Evolutionary conservation across 495 filamentous ascomycete species (phyloP).

Genomic region (Massariosphaeria phaeospora): DNA sequence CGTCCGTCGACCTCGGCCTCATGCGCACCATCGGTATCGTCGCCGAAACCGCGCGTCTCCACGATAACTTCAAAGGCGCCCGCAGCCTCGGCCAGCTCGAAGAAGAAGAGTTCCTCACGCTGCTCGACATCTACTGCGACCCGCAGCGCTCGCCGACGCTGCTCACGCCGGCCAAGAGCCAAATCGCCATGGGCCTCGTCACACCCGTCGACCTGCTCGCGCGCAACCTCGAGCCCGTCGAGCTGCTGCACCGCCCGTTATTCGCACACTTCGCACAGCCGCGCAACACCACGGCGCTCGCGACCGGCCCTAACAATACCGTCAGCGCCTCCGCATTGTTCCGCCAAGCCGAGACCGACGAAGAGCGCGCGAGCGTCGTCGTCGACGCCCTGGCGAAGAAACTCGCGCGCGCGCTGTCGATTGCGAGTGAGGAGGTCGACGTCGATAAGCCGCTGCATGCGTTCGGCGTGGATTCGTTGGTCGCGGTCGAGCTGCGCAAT

Average conservation of each 20-base stretch:
- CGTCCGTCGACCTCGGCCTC: neutral
- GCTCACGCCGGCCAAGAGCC: neutral
- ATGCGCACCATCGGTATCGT: neutral
- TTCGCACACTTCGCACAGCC: neutral
- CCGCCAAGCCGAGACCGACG: too few species aligned
- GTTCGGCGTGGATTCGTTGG: too few species aligned
- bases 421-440: too few species aligned
- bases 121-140: neutral
- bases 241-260: neutral
- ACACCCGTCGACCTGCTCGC: neutral
- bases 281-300: too few species aligned
- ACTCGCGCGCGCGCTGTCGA: too few species aligned
- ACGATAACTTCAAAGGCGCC: neutral
- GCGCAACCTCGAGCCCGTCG: neutral
- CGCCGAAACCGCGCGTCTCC: neutral
- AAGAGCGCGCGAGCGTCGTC: too few species aligned
- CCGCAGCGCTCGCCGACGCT: neutral
- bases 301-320: too few species aligned
- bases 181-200: neutral
- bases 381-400: too few species aligned
- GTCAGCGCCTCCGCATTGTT: too few species aligned
- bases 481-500: too few species aligned
- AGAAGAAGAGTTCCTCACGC: neutral
- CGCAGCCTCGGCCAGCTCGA: neutral
- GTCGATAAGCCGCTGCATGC: too few species aligned